Evolutionary conservation across 345 rosid genomes (phyloP).

Genomic region (Brassica cretica): DNA sequence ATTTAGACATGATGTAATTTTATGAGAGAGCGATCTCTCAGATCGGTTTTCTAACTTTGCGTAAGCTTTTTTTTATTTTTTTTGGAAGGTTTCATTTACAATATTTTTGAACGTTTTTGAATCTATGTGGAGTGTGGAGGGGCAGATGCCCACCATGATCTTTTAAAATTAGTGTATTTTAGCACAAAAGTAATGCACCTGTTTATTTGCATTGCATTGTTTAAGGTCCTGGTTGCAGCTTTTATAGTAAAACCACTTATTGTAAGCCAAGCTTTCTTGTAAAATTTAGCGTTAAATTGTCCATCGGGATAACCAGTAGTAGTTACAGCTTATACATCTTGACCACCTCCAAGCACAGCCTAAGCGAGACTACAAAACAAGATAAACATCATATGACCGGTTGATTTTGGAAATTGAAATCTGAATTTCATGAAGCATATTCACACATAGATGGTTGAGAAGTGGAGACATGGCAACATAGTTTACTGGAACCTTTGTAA

Average conservation of each 20-base stretch:
- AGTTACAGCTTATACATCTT: conserved; percentile 37
- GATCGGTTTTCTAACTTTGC: too few relatives aligned
- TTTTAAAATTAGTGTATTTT: too few relatives aligned
- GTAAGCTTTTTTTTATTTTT: too few relatives aligned
- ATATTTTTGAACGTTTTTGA: too few relatives aligned
- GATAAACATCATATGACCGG: background rate
- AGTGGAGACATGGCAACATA: conserved; percentile 95
- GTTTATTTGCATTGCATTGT: too few relatives aligned
- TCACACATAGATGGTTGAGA: conserved; percentile 70
- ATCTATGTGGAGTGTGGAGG: too few relatives aligned
- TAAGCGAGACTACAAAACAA: conserved; percentile 22
- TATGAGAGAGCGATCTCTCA: too few relatives aligned
- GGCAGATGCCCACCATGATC: too few relatives aligned
- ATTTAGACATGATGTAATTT: background rate
- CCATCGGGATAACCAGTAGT: background rate
- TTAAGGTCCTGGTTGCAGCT: too few relatives aligned
- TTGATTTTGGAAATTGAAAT: background rate
- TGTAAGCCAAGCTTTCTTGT: background rate
- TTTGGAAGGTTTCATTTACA: too few relatives aligned
- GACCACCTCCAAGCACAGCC: conserved; percentile 99
- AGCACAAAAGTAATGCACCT: too few relatives aligned
- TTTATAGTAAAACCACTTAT: background rate
- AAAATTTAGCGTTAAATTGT: background rate
- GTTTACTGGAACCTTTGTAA: conserved; percentile 62
- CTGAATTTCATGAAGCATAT: background rate